Conservation (phyloP, 1,284 basidiomycete genomes). For the Ustilago nuda region DNA sequence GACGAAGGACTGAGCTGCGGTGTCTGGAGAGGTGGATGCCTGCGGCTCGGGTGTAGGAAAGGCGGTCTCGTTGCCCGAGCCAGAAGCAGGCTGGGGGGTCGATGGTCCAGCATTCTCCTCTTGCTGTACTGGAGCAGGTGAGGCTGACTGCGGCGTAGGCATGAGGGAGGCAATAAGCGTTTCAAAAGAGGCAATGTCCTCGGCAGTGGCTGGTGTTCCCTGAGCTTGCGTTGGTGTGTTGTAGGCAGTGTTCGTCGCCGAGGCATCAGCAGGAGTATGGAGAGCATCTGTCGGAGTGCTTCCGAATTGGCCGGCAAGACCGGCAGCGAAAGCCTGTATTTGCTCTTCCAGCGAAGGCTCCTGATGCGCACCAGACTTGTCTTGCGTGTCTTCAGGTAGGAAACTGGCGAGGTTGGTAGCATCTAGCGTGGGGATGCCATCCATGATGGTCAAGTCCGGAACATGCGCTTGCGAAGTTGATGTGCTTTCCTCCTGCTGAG, state of each 20-base stretch:
- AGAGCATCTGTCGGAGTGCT: constrained; percentile 8
- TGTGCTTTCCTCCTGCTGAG: neutral
- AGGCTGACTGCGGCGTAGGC: constrained; percentile 37
- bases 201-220: constrained; percentile 42
- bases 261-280: constrained; percentile 27
- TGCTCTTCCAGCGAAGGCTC: constrained; percentile 38
- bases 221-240: constrained; percentile 41
- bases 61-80: constrained; percentile 9
- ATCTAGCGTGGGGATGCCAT: constrained; percentile 34
- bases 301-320: constrained; percentile 33
- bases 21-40: constrained; percentile 19
- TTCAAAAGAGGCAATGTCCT: constrained; percentile 45
- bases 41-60: constrained; percentile 17
- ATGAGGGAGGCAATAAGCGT: constrained; percentile 49
- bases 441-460: constrained; percentile 38
- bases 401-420: constrained; percentile 28
- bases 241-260: constrained; percentile 22
- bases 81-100: neutral
- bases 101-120: neutral
- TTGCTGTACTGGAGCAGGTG: constrained; percentile 15
- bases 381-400: constrained; percentile 18
- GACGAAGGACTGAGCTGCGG: constrained; percentile 42
- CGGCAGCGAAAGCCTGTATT: constrained; percentile 45
- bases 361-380: constrained; percentile 1
- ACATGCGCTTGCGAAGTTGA: constrained; percentile 5